Conservation (phyloP, 2,329 filamentous ascomycete species). For the Fusarium temperatum region DNA sequence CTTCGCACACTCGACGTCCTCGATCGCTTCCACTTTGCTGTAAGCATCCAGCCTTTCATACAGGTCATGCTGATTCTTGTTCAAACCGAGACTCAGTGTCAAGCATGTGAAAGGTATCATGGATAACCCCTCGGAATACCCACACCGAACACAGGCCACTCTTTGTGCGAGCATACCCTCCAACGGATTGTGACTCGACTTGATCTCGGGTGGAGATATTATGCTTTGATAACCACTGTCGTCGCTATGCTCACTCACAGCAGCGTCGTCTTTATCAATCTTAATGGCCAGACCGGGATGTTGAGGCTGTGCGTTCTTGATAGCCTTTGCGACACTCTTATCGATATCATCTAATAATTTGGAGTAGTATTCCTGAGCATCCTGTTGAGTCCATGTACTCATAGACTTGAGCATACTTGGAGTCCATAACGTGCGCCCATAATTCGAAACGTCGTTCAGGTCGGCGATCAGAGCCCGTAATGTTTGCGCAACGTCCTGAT, state of each 20-base stretch:
- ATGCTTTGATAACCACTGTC: slow-evolving; percentile 66
- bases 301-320: slow-evolving; percentile 40
- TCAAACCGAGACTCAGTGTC: slow-evolving; percentile 80
- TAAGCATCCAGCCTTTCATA: slow-evolving; percentile 85
- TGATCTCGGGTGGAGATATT: slow-evolving; percentile 48
- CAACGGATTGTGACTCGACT: slow-evolving; percentile 74
- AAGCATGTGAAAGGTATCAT: slow-evolving; percentile 95
- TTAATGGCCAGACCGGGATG: slow-evolving; percentile 53
- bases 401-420: slow-evolving; percentile 85
- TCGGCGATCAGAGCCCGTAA: slow-evolving; percentile 74
- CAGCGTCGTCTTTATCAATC: slow-evolving; percentile 52
- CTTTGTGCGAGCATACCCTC: slow-evolving; percentile 89
- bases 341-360: slow-evolving; percentile 88
- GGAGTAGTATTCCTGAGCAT: slow-evolving; percentile 96
- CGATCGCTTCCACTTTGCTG: slow-evolving; percentile 83
- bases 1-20: slow-evolving; percentile 89
- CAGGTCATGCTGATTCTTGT: slow-evolving; percentile 71
- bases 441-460: slow-evolving; percentile 74
- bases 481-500: slow-evolving; percentile 54
- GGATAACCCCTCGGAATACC: slow-evolving; percentile 86
- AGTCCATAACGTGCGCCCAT: slow-evolving; percentile 83
- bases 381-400: slow-evolving; percentile 95
- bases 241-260: slow-evolving; percentile 61
- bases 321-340: slow-evolving; percentile 71
- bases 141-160: slow-evolving; percentile 86